Base-by-base conservation (phyloP, 352 stramenopile species). In the Globisporangium orthogonon region DNA sequence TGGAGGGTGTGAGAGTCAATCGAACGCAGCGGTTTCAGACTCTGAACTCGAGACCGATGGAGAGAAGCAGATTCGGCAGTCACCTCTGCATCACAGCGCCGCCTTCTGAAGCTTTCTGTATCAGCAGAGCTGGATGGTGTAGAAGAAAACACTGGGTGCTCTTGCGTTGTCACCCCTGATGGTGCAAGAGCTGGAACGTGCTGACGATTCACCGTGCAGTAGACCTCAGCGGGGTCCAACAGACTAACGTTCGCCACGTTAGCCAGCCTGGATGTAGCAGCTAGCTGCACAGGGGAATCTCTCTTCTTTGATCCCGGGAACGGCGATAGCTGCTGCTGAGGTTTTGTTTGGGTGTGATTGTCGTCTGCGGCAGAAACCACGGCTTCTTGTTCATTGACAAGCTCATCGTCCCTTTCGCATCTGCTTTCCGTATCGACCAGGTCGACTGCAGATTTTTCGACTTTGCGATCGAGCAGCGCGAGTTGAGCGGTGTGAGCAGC, bases 1-100 rank as follows among this genome's bases (percentile, higher is more conserved):
- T 56, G 58, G 4, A 65, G 45, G 2, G 58, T 55, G 2, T 23
- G 31, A 1, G 58, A 46, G 41, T 65, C 58, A 31, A 46, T 55
- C 58, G 51, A 63, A 39, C 33, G 17, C 14, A 39, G 18, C 4
- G 2, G 15, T 37, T 49, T 44, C 30, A 62, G 30, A 47, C 46
- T 44, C 5, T 15, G 17, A 17, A 31, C 41, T 7, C n/a, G 23
- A 17, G 18, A 28, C 14, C 40, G 47, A 0, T 3, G 41, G 28
- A 10, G 29, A 2, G 47, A 30, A 11, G 44, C 3, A 7, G 18
- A 7, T 1, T 28, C 44, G 37, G 37, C 6, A 4, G 37, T 17
- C 7, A 13, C 11, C 7, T 15, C 17, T 3, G 37, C 17, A 13
- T 43, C 11, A 6, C 11, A 13, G 2, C 11, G 11, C 11, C 17